Conservation (phyloP, 768 basidiomycete genomes). For the Amanita rimosa region DNA sequence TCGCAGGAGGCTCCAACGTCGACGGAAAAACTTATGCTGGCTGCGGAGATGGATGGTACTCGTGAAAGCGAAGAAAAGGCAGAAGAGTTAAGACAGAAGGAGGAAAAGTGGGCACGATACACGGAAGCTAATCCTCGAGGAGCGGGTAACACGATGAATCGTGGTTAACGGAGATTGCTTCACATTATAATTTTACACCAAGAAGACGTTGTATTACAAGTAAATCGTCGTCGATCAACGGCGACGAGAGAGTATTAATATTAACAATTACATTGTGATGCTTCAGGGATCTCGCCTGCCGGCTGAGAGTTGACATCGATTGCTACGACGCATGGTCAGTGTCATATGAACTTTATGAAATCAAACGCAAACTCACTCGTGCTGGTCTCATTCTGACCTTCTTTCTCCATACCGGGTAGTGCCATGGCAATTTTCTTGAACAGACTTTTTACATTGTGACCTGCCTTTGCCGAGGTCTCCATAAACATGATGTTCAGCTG, state of each 20-base stretch:
- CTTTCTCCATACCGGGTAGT: slow-evolving; percentile 91
- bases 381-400: slow-evolving; percentile 45
- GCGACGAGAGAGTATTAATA: slow-evolving; percentile 9
- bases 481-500: slow-evolving; percentile 96
- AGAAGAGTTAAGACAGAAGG: slow-evolving; percentile 72
- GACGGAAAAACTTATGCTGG: slow-evolving; percentile 66
- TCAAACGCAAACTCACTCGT: slow-evolving; percentile 28
- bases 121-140: slow-evolving; percentile 82
- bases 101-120: slow-evolving; percentile 86
- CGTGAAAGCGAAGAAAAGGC: slow-evolving; percentile 49
- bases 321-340: slow-evolving; percentile 34
- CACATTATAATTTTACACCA: slow-evolving; percentile 12
- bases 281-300: slow-evolving; percentile 66
- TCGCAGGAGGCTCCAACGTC: slow-evolving; percentile 59
- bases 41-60: slow-evolving; percentile 81
- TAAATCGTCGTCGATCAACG: not conserved
- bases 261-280: slow-evolving; percentile 79
- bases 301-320: slow-evolving; percentile 81
- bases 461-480: slow-evolving; percentile 99
- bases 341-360: not conserved
- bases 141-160: slow-evolving; percentile 96
- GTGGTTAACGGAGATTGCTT: slow-evolving; percentile 40
- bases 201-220: slow-evolving; percentile 10
- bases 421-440: slow-evolving; percentile 99
- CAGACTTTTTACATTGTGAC: slow-evolving; percentile 96